Base-by-base conservation (phyloP, 352 stramenopile species). In the Globisporangium polare region DNA sequence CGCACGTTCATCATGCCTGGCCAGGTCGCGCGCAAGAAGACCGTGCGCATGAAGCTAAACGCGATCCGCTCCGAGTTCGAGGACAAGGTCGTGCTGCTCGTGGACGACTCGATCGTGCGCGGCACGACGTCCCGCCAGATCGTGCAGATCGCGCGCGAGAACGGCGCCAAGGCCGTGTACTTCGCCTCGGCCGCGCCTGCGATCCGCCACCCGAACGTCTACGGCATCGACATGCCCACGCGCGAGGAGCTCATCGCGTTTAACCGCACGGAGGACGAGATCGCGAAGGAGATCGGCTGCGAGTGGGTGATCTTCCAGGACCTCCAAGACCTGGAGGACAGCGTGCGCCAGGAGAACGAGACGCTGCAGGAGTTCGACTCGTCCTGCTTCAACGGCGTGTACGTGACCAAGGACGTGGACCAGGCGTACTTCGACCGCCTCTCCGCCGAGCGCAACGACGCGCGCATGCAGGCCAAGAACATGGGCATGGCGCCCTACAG, bases 1-100 rank as follows among this genome's bases (percentile, higher is more conserved):
- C 85, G 94, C 53, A 99, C 98, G 8, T 99, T 99, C 78, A 99
- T 99, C 78, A 99, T 99, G 97, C 98, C 98, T 20, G 97, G 97
- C 54, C 97, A 99, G 74, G 73, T 92, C 4, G 80, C 91, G 31
- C 84, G 94, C 39, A 96, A 98, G 75, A 99, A 99, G 70, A 98
- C 88, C 13, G 97, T 99, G 54, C 85, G 97, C 52, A 96, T 99
- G 77, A 99, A 99, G 87, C 73, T 99, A 50, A 99, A 99, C 73
- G 97, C 97, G 5, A 97, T 99, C 73, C 75, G 80, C 39, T 88
- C 84, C 39, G 88, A 96, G 68, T 94, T 97, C 64, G 76, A 94
- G 56, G 88, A 94, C 63, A 97, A 98, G 62, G 97, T 98, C 52
- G 97, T 99, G 55, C 78, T 99, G 41, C 80, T 99, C 7, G 96